Evolutionary conservation across 225 moss, liverwort and hornwort species (phyloP).

Genomic region (Ulota crispa): DNA sequence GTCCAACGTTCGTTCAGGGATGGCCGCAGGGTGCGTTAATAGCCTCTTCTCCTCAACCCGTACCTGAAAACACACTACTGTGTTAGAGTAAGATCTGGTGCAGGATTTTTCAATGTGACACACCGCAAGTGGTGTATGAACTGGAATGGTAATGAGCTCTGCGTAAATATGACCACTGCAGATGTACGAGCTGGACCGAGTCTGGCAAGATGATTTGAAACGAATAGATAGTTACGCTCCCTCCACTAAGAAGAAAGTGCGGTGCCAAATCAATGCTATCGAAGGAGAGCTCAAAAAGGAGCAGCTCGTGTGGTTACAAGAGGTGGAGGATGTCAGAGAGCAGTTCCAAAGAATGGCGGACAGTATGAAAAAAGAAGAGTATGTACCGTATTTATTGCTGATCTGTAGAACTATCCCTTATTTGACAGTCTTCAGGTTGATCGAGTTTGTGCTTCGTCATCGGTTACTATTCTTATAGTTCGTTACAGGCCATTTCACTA

Average conservation of each 20-base stretch:
- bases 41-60: neutral
- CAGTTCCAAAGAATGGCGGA: conserved; percentile 65
- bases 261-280: conserved; percentile 47
- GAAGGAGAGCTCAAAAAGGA: conserved; percentile 50
- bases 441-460: neutral
- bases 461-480: neutral
- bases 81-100: neutral
- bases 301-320: conserved; percentile 58
- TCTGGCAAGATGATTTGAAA: conserved; percentile 60
- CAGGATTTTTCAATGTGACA: neutral
- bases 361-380: conserved; percentile 62
- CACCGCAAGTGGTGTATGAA: neutral
- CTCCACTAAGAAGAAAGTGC: conserved; percentile 46
- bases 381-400: conserved; percentile 1
- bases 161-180: conserved; percentile 10
- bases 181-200: conserved; percentile 53
- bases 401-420: neutral
- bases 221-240: conserved; percentile 44
- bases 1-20: conserved; percentile 45
- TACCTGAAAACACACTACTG: neutral
- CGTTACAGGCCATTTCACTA: neutral
- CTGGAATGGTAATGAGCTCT: neutral
- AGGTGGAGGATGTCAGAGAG: conserved; percentile 62
- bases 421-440: neutral
- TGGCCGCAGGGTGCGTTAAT: conserved; percentile 38